Evolutionary conservation across 768 basidiomycete species (phyloP), one percentile per base, ranked within the genome.

Genomic region (Mrakia frigida): DNA sequence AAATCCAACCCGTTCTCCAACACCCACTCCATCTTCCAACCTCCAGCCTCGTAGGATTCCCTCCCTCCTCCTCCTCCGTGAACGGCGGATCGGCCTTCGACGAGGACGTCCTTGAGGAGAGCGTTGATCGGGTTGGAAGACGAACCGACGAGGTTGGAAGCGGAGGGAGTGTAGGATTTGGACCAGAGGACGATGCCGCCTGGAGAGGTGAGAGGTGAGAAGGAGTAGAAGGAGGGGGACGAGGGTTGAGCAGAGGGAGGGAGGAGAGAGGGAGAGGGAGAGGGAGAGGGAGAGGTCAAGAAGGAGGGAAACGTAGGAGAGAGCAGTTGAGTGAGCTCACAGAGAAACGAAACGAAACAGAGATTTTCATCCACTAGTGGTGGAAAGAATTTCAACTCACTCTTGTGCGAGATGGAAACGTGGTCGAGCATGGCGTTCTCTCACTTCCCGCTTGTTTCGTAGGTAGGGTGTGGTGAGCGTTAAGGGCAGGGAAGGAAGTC

Each of bases 341-440:
- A 52, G 7, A 28, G 9, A 35, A 3, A 59, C n/a, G n/a, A n/a
- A n/a, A n/a, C n/a, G n/a, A n/a, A n/a, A n/a, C n/a, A n/a, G n/a
- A n/a, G n/a, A n/a, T n/a, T n/a, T n/a, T n/a, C n/a, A n/a, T n/a
- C n/a, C n/a, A n/a, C n/a, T n/a, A n/a, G n/a, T n/a, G n/a, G n/a
- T 43, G 52, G 21, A 2, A 13, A 23, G 1, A 56, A 21, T 13
- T n/a, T n/a, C n/a, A n/a, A 73, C 82, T 73, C 77, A 91, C 94
- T 93, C 88, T 92, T 92, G 84, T 94, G 93, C 13, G 93, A 93
- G 81, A 98, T 96, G 39, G 93, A 94, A 83, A 94, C 93, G 84
- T 94, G 92, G 85, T 98, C 95, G 76, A 97, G 88, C 94, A 97
- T 97, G 67, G 61, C 33, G 46, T 21, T 50, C 25, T 18, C 21